Conservation (phyloP, 257 asterid genomes). For the Primulina huaijiensis region DNA sequence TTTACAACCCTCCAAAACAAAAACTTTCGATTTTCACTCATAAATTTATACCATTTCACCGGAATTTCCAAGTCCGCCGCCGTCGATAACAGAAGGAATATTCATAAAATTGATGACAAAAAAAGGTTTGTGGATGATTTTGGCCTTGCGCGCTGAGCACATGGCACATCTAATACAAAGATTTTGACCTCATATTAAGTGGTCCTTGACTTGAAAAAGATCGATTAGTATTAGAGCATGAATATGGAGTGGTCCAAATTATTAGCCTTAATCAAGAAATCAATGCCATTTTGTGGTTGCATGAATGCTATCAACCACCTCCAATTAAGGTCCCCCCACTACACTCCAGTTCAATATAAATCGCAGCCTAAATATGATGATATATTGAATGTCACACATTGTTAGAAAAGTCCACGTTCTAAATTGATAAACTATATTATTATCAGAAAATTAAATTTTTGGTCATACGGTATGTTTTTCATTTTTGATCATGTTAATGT, state of each 20-base stretch:
- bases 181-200: conserved; percentile 29
- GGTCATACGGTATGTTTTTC: too few relatives aligned
- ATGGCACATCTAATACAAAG: conserved; percentile 16
- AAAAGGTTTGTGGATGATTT: too few relatives aligned
- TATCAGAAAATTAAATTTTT: too few relatives aligned
- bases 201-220: conserved; percentile 29
- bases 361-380: not conserved
- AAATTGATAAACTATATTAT: not conserved
- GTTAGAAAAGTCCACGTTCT: not conserved
- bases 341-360: not conserved
- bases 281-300: conserved; percentile 24
- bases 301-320: not conserved
- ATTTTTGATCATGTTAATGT: too few relatives aligned
- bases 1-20: not conserved
- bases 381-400: not conserved
- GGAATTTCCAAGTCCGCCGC: not conserved
- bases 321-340: conserved; percentile 1
- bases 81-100: not conserved
- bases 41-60: not conserved
- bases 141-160: conserved; percentile 21
- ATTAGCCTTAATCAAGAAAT: conserved; percentile 2
- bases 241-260: conserved; percentile 8
- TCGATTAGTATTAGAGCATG: conserved; percentile 17
- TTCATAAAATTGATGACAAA: not conserved
- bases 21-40: not conserved